Conservation (phyloP, 192 early-diverging fungal genomes). For the Coemansia sp. region DNA sequence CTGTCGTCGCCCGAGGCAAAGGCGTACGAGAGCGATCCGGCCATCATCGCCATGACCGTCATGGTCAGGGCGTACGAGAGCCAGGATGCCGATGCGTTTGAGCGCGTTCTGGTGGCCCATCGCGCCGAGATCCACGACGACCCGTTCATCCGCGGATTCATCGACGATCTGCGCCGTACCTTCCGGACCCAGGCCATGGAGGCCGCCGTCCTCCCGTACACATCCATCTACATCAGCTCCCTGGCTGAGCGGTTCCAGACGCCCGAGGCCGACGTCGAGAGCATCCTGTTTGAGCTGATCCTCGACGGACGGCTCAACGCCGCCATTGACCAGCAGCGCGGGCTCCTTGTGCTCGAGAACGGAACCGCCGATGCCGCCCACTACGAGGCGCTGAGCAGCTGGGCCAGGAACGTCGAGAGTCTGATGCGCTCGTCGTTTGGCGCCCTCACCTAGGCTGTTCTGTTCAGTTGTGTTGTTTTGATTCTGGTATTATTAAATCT, state of each 20-base stretch:
- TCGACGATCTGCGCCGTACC: slow-evolving; percentile 89
- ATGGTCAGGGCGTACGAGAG: slow-evolving; percentile 89
- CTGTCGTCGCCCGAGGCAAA: slow-evolving; percentile 98
- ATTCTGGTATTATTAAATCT: too few relatives aligned
- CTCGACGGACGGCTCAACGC: slow-evolving; percentile 85
- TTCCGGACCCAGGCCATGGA: slow-evolving; percentile 92
- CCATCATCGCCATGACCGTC: slow-evolving; percentile 92
- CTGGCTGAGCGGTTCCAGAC: slow-evolving; percentile 84
- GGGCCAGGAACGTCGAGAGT: slow-evolving; percentile 30
- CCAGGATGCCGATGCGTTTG: slow-evolving; percentile 86
- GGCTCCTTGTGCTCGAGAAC: slow-evolving; percentile 27
- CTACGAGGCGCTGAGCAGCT: slow-evolving; percentile 37
- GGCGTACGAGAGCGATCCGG: slow-evolving; percentile 90
- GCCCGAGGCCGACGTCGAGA: slow-evolving; percentile 75
- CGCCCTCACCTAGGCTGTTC: slow-evolving; percentile 6
- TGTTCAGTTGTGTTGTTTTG: not conserved
- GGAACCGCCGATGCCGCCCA: slow-evolving; percentile 37
- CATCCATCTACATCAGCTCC: slow-evolving; percentile 81
- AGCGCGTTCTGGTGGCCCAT: slow-evolving; percentile 77
- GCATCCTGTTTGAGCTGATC: slow-evolving; percentile 84
- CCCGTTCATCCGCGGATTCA: slow-evolving; percentile 85
- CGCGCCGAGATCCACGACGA: slow-evolving; percentile 81
- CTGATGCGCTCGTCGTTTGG: slow-evolving; percentile 24
- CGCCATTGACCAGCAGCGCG: slow-evolving; percentile 88
- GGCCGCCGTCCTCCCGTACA: slow-evolving; percentile 87